Base-by-base conservation (phyloP, 352 stramenopile species). In the Phytophthora multivora region DNA sequence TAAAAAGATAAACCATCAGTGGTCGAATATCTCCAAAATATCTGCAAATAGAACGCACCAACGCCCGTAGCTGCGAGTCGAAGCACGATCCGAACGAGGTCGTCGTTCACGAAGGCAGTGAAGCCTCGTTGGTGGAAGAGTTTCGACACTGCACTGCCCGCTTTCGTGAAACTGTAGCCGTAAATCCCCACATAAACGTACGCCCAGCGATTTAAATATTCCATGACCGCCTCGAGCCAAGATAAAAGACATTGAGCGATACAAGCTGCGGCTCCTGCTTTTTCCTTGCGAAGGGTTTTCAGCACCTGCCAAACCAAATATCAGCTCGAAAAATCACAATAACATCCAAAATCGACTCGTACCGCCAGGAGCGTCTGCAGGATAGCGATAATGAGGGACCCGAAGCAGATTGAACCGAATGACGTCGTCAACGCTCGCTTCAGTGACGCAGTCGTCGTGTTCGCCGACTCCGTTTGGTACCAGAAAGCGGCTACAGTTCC, bases 381-480 rank as follows among this genome's bases (percentile, higher is more conserved):
- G 28, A 98, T 83, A 3, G 94, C 94, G 15, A 98, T 83, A 41
- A 98, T 68, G 6, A 98, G 71, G 40, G 86, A 97, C 13, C 95
- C 95, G 15, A 98, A 86, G 71, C 91, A 98, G 54, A 98, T 98
- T 31, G 86, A 97, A 35, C 95, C 94, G 51, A 98, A 95, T 43
- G 91, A 95, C 13, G 87, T 96, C 8, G 91, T 98, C 33, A 76
- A 86, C 21, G 77, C 75, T 25, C 90, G 83, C 41, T 79, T 71
- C 19, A 98, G 71, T 2, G 81, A 89, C 42, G 86, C 77, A 36
- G 69, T 79, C 2, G 95, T 90, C 1, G 89, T 80, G 18, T 73
- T 82, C 4, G 69, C 63, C 28, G 91, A 90, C 41, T 97, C 80
- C n/a, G 84, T 57, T 52, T 78, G 79, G 77, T 96, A 98, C 93